Evolutionary conservation across 257 asterid genomes (phyloP).

Genomic region (Jasminum sambac): DNA sequence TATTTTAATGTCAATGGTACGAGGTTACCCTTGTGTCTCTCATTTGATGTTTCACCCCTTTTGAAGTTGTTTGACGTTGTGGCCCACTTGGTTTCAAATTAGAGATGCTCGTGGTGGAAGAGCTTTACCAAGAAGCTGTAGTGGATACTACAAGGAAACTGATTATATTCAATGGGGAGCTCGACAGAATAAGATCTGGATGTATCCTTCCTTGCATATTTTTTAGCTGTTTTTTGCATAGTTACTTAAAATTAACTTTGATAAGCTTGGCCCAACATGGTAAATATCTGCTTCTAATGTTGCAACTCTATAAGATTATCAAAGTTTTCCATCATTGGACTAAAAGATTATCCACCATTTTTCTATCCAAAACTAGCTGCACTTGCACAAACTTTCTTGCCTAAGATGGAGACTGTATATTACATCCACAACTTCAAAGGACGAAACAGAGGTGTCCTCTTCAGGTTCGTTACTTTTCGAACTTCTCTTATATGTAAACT

Average conservation of each 20-base stretch:
- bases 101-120: slow-evolving; percentile 98
- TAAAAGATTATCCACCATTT: slow-evolving; percentile 79
- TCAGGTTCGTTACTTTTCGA: slow-evolving; percentile 52
- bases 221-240: background rate
- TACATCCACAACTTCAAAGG: slow-evolving; percentile 97
- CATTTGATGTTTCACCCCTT: background rate
- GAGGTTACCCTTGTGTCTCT: slow-evolving; percentile 9
- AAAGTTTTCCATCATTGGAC: slow-evolving; percentile 30
- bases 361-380: slow-evolving; percentile 93
- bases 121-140: slow-evolving; percentile 83
- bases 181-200: slow-evolving; percentile 93
- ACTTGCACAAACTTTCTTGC: slow-evolving; percentile 60
- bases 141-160: slow-evolving; percentile 53
- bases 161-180: slow-evolving; percentile 88
- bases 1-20: slow-evolving; percentile 87
- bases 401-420: slow-evolving; percentile 84
- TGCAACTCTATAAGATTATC: background rate
- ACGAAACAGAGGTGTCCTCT: slow-evolving; percentile 70
- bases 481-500: background rate
- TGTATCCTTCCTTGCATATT: slow-evolving; percentile 65
- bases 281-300: background rate
- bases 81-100: slow-evolving; percentile 20
- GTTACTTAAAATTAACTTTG: background rate
- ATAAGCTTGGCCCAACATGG: background rate
- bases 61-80: background rate